Conservation (phyloP, 495 filamentous ascomycete genomes). For the Thermothielavioides terrestris region DNA sequence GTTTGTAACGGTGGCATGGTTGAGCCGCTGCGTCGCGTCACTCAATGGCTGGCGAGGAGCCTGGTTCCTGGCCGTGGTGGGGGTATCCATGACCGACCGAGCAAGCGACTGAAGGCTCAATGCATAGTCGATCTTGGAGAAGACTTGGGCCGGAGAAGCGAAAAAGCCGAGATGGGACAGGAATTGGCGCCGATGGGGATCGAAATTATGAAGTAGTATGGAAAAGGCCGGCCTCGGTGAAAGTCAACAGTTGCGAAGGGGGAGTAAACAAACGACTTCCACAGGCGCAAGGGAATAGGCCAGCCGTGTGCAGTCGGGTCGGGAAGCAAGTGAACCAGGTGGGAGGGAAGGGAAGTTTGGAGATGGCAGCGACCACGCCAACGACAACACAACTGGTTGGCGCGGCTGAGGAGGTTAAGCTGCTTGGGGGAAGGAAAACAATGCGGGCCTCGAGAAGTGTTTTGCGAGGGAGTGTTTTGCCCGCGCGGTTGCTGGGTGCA, state of each 20-base stretch:
- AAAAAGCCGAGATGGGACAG: background rate
- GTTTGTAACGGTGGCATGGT: constrained; percentile 27
- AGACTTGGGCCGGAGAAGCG: background rate
- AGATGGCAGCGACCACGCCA: background rate
- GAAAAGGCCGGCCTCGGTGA: too few species aligned
- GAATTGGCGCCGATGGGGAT: background rate
- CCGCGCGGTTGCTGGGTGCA: too few species aligned
- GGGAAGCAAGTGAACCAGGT: background rate
- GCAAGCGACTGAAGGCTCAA: constrained; percentile 2
- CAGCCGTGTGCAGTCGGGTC: background rate
- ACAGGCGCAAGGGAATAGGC: background rate
- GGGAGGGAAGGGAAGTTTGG: background rate
- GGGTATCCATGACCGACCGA: constrained; percentile 29
- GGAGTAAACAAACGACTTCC: background rate
- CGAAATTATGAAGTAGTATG: background rate
- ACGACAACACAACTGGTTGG: background rate
- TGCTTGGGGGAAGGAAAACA: background rate
- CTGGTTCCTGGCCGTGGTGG: constrained; percentile 18
- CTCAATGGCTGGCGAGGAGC: constrained; percentile 35
- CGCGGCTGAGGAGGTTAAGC: background rate
- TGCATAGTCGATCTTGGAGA: constrained; percentile 8
- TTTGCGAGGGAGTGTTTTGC: too few species aligned
- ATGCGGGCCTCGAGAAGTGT: background rate
- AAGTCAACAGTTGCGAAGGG: background rate
- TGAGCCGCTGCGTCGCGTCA: constrained; percentile 40